Percentiles rank a stretch among this genome's conserved stretches.
Evolutionary conservation across 1,284 basidiomycete genomes (phyloP).

Genomic region (Ceratobasidium sp.): DNA sequence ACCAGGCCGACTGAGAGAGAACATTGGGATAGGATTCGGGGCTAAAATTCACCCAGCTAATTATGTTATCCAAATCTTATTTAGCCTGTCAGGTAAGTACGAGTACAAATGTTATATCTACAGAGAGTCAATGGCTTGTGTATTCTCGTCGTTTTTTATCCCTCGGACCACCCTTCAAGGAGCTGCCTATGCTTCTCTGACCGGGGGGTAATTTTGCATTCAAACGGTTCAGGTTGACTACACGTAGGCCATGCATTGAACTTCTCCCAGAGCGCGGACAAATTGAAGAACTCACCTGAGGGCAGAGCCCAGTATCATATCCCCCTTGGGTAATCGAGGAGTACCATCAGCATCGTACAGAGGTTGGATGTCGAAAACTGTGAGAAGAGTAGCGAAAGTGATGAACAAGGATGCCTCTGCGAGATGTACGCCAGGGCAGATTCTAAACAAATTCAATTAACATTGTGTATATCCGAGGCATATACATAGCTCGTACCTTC

Average conservation of each 20-base stretch:
- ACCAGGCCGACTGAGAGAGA: no score
- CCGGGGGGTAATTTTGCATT: conserved; percentile 22
- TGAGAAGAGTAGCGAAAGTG: conserved; percentile 43
- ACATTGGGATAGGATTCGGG: no score
- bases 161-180: neutral
- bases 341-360: conserved; percentile 47
- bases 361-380: conserved; percentile 53
- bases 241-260: no score
- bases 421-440: conserved; percentile 45
- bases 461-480: neutral
- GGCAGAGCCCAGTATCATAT: neutral
- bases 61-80: no score
- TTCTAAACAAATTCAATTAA: neutral
- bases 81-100: no score
- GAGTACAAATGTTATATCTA: no score
- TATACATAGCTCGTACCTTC: neutral
- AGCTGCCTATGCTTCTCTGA: conserved; percentile 12
- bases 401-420: conserved; percentile 40
- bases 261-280: neutral
- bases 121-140: no score
- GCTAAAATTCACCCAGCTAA: no score
- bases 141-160: no score
- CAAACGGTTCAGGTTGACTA: conserved; percentile 10
- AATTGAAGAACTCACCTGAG: neutral
- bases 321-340: conserved; percentile 15